phyloP scores from a whole-genome alignment of 495 filamentous ascomycete genomes.

The Penicillium paradoxum region DNA sequence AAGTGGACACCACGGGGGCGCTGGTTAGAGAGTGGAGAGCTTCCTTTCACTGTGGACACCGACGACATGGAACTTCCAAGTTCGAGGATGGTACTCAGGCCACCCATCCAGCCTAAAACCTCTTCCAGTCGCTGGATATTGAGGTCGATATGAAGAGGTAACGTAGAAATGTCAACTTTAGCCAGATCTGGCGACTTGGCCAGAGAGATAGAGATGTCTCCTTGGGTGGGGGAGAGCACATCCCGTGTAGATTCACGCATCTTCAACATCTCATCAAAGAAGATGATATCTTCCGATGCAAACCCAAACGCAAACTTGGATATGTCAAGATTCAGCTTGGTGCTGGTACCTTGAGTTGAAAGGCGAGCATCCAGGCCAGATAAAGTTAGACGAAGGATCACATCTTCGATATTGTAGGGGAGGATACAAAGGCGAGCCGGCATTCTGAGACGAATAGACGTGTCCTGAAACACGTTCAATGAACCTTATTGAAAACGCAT shows the following conservation, averaged over 20 bases:
- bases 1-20: slow-evolving; percentile 67
- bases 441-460: slow-evolving; percentile 18
- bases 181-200: slow-evolving; percentile 46
- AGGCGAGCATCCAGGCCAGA: slow-evolving; percentile 27
- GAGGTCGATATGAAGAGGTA: slow-evolving; percentile 70
- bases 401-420: slow-evolving; percentile 29
- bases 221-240: slow-evolving; percentile 50
- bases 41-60: slow-evolving; percentile 51
- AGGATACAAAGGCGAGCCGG: slow-evolving; percentile 10
- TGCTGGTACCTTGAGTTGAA: slow-evolving; percentile 15
- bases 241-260: slow-evolving; percentile 69
- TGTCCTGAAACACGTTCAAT: slow-evolving; percentile 56
- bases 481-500: slow-evolving; percentile 58
- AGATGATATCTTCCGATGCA: slow-evolving; percentile 65
- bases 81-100: slow-evolving; percentile 85
- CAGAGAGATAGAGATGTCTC: slow-evolving; percentile 62
- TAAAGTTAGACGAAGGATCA: slow-evolving; percentile 29
- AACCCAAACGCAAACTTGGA: slow-evolving; percentile 71
- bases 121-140: slow-evolving; percentile 83
- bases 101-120: slow-evolving; percentile 81
- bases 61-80: slow-evolving; percentile 80
- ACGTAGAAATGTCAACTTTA: slow-evolving; percentile 69
- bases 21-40: slow-evolving; percentile 25
- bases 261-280: slow-evolving; percentile 60
- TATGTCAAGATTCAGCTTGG: slow-evolving; percentile 36